Evolutionary conservation across 2,329 filamentous ascomycete genomes (phyloP), one percentile per base, ranked within the genome.

Genomic region (Fusarium abutilonis): DNA sequence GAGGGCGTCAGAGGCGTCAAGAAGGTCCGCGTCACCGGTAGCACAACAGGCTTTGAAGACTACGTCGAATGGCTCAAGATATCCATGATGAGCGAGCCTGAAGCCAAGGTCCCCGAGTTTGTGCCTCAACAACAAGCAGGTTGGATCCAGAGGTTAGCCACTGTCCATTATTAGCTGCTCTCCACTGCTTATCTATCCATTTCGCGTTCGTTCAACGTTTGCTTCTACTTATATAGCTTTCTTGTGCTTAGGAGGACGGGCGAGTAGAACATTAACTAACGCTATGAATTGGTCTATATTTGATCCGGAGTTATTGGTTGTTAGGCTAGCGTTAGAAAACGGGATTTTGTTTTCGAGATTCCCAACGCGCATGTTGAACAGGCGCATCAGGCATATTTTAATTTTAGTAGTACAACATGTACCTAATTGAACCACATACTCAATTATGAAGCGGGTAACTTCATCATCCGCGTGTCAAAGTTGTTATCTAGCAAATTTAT

Each of bases 1-100:
- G 80, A 82, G 70, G 74, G 70, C 6, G 76, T 82, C 26, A 63
- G 79, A 19, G 78, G 76, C 28, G 75, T 82, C 21, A 68, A 72
- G 42, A 57, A 63, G 11, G 77, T 77, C 7, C 60, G 55, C 7
- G 68, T 82, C 39, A 55, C 56, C 0, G 79, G 79, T 14, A 77
- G 76, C 68, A 72, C 72, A 10, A 74, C 69, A 3, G 79, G 78
- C 34, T 79, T 80, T 41, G 76, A 78, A 53, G 72, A 72, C n/a
- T 81, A 82, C 52, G 68, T 77, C 4, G 52, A 50, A 9, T 81
- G 79, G 79, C 70, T 82, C 21, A 71, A 72, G 62, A 44, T 44
- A 4, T 63, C 70, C 44, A 80, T 81, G 77, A 74, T 62, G 70
- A 69, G 64, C 49, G 57, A 61, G 17, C 56, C 65, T 14, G 72